Evolutionary conservation across 2,329 filamentous ascomycete genomes (phyloP).

Genomic region (Emmonsiellopsis sp.): DNA sequence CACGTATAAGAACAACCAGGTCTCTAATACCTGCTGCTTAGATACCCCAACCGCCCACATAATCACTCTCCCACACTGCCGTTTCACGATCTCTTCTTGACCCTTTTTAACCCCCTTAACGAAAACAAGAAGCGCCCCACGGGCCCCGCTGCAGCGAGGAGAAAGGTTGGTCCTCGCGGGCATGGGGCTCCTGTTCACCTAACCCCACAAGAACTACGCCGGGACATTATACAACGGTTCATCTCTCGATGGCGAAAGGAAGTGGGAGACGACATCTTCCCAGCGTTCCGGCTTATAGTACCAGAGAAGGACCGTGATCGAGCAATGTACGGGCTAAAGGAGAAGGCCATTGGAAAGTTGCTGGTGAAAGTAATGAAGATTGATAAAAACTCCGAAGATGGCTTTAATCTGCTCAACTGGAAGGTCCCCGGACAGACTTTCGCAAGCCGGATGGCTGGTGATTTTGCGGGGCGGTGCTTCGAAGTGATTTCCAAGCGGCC

Average conservation of each 20-base stretch:
- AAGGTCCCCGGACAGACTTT: conserved; percentile 68
- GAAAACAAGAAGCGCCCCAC: conserved; percentile 68
- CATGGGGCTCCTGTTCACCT: conserved; percentile 33
- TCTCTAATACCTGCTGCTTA: conserved; percentile 24
- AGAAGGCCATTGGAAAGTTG: conserved; percentile 80
- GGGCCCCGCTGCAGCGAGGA: conserved; percentile 44
- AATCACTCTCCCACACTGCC: conserved; percentile 72
- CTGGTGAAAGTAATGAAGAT: conserved; percentile 92
- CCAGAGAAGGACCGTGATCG: conserved; percentile 89
- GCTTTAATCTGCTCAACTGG: conserved; percentile 78
- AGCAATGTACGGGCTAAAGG: conserved; percentile 88
- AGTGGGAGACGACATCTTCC: conserved; percentile 88
- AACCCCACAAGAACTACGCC: conserved; percentile 67
- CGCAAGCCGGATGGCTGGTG: conserved; percentile 63
- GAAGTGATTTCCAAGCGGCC: conserved; percentile 79
- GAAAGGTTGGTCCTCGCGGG: conserved; percentile 53
- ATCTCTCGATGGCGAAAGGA: conserved; percentile 78
- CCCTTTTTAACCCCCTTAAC: conserved; percentile 71
- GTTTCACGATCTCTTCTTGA: conserved; percentile 69
- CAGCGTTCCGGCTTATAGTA: conserved; percentile 80
- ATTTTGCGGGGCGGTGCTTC: conserved; percentile 84
- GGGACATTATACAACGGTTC: conserved; percentile 76
- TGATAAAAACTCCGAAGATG: conserved; percentile 82
- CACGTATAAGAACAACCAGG: neutral
- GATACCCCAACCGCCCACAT: conserved; percentile 71